Percentiles rank a stretch among this genome's conserved stretches.
phyloP scores from a whole-genome alignment of 441 rosid genomes.

The Flueggea neowawraea region DNA sequence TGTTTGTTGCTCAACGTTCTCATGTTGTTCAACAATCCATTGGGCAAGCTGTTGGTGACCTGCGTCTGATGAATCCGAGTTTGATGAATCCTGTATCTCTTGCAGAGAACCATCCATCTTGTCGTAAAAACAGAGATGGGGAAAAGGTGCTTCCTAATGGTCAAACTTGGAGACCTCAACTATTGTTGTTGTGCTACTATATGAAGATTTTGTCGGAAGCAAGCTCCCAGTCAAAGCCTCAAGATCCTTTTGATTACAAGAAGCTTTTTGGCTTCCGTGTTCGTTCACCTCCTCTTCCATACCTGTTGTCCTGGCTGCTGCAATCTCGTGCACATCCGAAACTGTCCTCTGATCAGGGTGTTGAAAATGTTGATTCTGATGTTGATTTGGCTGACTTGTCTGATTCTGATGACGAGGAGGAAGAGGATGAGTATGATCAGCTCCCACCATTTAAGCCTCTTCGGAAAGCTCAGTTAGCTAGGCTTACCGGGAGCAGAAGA shows the following conservation, averaged over 20 bases:
- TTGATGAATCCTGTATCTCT: constrained; percentile 90
- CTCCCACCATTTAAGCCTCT: constrained; percentile 96
- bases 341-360: constrained; percentile 68
- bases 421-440: constrained; percentile 88
- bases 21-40: constrained; percentile 89
- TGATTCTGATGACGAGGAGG: constrained; percentile 83
- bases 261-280: constrained; percentile 83
- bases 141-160: constrained; percentile 92
- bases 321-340: constrained; percentile 91
- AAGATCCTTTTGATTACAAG: constrained; percentile 70
- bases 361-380: constrained; percentile 78
- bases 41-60: constrained; percentile 90
- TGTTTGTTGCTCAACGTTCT: constrained; percentile 89
- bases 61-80: constrained; percentile 83
- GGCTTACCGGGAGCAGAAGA: constrained; percentile 61
- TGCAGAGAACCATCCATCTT: constrained; percentile 85
- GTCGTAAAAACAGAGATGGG: constrained; percentile 84
- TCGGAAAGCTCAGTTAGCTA: constrained; percentile 56
- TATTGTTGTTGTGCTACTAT: constrained; percentile 69
- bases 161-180: constrained; percentile 84
- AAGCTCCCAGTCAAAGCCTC: constrained; percentile 69
- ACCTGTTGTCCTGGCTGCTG: constrained; percentile 80
- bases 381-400: constrained; percentile 74
- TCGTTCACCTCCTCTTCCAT: constrained; percentile 87
- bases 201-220: constrained; percentile 88